Evolutionary conservation across 345 rosid species (phyloP).

Genomic region (Luvunga scandens): DNA sequence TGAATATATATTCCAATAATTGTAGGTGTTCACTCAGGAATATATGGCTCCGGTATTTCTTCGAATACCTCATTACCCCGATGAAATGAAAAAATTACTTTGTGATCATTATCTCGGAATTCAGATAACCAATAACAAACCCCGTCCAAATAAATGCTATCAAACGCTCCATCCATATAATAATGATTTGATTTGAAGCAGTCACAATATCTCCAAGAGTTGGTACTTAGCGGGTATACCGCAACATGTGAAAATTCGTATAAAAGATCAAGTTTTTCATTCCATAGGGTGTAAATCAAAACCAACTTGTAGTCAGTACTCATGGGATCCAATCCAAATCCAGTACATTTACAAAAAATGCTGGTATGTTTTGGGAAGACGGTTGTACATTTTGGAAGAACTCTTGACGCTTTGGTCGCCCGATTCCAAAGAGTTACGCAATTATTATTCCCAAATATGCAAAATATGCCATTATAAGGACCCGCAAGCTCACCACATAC

Average conservation of each 20-base stretch:
- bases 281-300: not conserved
- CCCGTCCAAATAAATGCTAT: not conserved
- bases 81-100: not conserved
- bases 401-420: not conserved
- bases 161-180: not conserved
- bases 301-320: not conserved
- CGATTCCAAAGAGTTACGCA: not conserved
- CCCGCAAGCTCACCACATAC: not conserved
- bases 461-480: too few species aligned
- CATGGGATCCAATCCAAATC: not conserved
- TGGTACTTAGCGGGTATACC: accelerated
- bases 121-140: too few species aligned
- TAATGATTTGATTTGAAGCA: not conserved
- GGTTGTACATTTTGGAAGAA: not conserved
- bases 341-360: not conserved
- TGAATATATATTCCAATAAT: not conserved
- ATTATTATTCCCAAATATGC: not conserved
- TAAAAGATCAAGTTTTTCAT: not conserved
- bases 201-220: not conserved
- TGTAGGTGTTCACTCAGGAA: not conserved
- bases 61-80: not conserved
- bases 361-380: not conserved
- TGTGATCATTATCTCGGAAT: too few species aligned
- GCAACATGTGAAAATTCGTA: not conserved
- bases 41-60: not conserved